Percentiles rank a stretch among this genome's conserved stretches.
Conservation (phyloP, 2,329 filamentous ascomycete species). For the Penicillium sp. region DNA sequence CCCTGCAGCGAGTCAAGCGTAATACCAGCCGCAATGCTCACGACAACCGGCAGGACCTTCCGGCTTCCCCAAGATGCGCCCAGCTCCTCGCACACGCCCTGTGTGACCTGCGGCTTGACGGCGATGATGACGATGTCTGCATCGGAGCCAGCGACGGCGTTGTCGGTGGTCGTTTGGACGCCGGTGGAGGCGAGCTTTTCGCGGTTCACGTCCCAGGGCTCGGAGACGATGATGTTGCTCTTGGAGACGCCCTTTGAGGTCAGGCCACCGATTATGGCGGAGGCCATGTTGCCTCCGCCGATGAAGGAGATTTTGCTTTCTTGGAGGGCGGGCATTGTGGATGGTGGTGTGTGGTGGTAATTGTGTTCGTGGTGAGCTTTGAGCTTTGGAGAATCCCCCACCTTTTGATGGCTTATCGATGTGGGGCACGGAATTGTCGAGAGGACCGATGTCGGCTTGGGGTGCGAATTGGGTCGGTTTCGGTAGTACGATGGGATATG, state of each 20-base stretch:
- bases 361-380: background rate
- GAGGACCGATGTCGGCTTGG: constrained; percentile 3
- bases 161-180: constrained; percentile 32
- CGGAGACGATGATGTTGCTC: constrained; percentile 34
- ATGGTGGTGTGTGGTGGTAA: background rate
- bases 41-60: constrained; percentile 27
- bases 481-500: background rate
- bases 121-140: constrained; percentile 35
- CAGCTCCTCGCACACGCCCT: constrained; percentile 34
- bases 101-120: constrained; percentile 36
- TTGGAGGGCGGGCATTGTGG: constrained; percentile 30
- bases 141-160: constrained; percentile 26
- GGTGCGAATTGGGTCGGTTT: background rate
- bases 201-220: constrained; percentile 38
- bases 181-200: constrained; percentile 32
- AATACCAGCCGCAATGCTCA: constrained; percentile 37
- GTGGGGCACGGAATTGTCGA: constrained; percentile 10
- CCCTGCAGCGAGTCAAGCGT: constrained; percentile 30
- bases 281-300: constrained; percentile 39
- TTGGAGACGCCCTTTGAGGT: constrained; percentile 28
- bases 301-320: constrained; percentile 37
- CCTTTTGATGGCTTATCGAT: constrained; percentile 3
- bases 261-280: constrained; percentile 36
- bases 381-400: constrained; percentile 5
- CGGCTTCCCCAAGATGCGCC: constrained; percentile 27